These are phyloP conservation scores for Sporothrix curviconia DNA, from an alignment of 2,329 filamentous ascomycete species.

Conservation along the genomic window DNA sequence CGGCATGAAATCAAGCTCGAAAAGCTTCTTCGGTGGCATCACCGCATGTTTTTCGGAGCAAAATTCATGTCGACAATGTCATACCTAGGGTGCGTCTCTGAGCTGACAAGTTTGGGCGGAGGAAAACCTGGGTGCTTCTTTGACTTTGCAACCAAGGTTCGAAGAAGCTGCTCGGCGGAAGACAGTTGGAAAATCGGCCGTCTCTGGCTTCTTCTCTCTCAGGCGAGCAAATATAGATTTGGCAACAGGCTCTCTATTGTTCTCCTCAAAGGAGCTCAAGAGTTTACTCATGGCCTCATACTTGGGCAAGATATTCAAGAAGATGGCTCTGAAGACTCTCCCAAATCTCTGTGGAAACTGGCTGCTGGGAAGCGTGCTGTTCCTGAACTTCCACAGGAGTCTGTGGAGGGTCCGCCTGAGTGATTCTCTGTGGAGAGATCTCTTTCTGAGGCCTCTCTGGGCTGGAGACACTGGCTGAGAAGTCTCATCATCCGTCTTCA, in stretches of 20 bases:
- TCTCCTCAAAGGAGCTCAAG: background rate
- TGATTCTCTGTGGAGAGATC: no score
- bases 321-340: background rate
- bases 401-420: no score
- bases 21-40: background rate
- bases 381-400: no score
- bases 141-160: background rate
- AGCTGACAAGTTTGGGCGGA: background rate
- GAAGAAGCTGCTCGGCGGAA: background rate
- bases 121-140: background rate
- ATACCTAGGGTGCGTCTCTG: background rate
- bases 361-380: no score
- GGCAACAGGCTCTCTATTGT: background rate
- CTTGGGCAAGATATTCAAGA: constrained; percentile 1
- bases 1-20: background rate
- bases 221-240: background rate
- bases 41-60: background rate
- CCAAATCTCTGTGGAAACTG: background rate
- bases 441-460: no score
- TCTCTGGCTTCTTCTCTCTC: no score
- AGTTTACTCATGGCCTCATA: constrained; percentile 5
- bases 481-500: no score
- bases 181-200: background rate
- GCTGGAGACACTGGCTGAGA: no score
- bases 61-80: background rate